Base-by-base conservation (phyloP, 805 yeast genomes). In the Wickerhamomyces pijperi region DNA sequence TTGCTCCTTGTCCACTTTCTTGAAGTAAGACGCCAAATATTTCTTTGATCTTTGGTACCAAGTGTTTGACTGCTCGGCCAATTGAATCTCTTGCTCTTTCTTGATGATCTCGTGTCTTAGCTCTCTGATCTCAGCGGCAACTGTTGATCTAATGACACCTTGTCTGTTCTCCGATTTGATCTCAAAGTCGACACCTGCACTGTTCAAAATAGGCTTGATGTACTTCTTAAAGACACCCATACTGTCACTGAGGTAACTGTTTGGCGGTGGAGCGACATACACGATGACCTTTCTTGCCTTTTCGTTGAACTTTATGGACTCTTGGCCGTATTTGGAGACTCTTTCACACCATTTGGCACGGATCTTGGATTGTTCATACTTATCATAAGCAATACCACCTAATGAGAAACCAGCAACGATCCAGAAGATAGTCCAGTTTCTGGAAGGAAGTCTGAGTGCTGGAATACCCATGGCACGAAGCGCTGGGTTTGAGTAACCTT, bases 191-290 rank as follows among this genome's bases (percentile, higher is more conserved):
- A 88, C 61, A 4, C 94, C 94, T 7, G 85, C 81, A 3, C 94
- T 70, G 47, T 81, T 83, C 47, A 90, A 63, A 3, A 88, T 68
- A 1, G 98, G 98, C 61, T 90, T 90, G 46, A 86, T 70, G 54
- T 74, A 87, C 39, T 78, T 74, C 47, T 85, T 72, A 67, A 88
- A 85, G 39, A 83, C 72, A 44, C 70, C 73, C 59, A 82, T 54
- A 11, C 90, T 76, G 41, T 77, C 80, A 33, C 79, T 92, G 36
- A 90, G 61, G 49, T 76, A 84, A 56, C 90, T 97, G 51, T 84
- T 83, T 17, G 98, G 97, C 8, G 97, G 97, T n/a, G 98, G 98
- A 0, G 95, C 94, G 41, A 88, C 72, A 56, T 79, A 88, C 2
- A 92, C 77, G 2, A 83, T 76, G 36, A 92, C 64, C 48, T 79